phyloP scores from a whole-genome alignment of 129 eudicot species.

The Artemisia argyi region DNA sequence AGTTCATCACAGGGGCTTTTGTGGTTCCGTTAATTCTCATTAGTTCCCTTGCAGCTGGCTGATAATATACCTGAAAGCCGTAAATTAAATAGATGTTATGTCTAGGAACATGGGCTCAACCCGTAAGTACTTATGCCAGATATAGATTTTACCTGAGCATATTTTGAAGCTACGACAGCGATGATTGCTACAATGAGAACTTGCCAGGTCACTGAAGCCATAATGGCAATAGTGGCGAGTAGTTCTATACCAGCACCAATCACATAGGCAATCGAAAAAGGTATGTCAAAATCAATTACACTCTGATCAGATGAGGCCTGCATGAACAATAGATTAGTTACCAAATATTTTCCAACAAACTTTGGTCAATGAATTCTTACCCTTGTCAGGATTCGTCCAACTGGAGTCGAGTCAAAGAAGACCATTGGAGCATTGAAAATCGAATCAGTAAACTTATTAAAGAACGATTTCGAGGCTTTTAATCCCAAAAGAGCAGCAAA shows the following conservation, averaged over 20 bases:
- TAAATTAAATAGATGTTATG: neutral
- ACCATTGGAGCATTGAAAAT: conserved; percentile 65
- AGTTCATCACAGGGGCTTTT: too few species aligned
- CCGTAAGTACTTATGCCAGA: neutral
- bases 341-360: neutral
- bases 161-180: conserved; percentile 49
- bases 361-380: conserved; percentile 32
- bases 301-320: conserved; percentile 81
- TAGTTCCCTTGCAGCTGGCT: conserved; percentile 71
- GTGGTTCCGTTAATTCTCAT: conserved; percentile 52
- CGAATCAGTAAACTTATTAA: conserved; percentile 43
- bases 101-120: neutral
- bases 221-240: conserved; percentile 41
- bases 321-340: neutral
- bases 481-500: conserved; percentile 59
- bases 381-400: conserved; percentile 69
- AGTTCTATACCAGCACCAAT: conserved; percentile 41
- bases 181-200: conserved; percentile 70
- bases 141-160: conserved; percentile 48
- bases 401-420: conserved; percentile 80
- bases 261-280: conserved; percentile 39
- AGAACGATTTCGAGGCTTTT: conserved; percentile 62
- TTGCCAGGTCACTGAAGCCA: conserved; percentile 91
- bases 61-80: conserved; percentile 57
- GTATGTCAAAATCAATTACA: conserved; percentile 62